Evolutionary conservation across 129 eudicot genomes (phyloP).

Genomic region (Mikania micrantha): DNA sequence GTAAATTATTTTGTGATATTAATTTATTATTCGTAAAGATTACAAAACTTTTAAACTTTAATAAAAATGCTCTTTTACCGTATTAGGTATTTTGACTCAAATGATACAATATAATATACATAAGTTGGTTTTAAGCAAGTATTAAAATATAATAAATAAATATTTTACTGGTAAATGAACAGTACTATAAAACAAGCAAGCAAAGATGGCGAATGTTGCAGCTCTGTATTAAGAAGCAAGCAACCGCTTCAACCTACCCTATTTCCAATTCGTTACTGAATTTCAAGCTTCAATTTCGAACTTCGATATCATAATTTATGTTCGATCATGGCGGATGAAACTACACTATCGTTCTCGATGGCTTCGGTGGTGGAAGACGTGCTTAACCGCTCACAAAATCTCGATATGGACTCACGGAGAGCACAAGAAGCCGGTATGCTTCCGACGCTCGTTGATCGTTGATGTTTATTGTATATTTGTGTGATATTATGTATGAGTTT

Average conservation of each 20-base stretch:
- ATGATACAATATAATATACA: too few relatives aligned
- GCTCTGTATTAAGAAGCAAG: slow-evolving; percentile 23
- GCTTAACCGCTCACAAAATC: slow-evolving; percentile 53
- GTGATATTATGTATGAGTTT: neutral
- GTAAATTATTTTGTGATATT: too few relatives aligned
- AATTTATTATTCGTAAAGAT: too few relatives aligned
- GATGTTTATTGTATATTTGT: neutral
- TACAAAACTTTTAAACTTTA: too few relatives aligned
- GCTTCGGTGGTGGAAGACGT: slow-evolving; percentile 89
- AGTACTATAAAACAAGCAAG: slow-evolving; percentile 26
- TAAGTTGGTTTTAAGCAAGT: slow-evolving; percentile 6
- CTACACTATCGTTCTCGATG: slow-evolving; percentile 53
- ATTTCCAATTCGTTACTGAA: neutral
- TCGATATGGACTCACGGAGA: slow-evolving; percentile 83
- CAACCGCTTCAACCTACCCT: slow-evolving; percentile 9
- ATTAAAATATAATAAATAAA: neutral
- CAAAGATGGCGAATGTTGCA: slow-evolving; percentile 22
- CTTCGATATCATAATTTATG: slow-evolving; percentile 11
- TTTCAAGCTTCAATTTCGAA: neutral
- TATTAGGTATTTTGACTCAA: too few relatives aligned
- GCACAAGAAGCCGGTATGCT: slow-evolving; percentile 87
- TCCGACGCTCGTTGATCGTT: neutral
- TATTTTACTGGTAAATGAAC: slow-evolving; percentile 11
- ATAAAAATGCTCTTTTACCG: too few relatives aligned
- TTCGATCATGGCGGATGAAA: slow-evolving; percentile 44